These are phyloP conservation scores for Chlamydomonas applanata DNA, from an alignment of 139 green algal species.

Conservation along the genomic window DNA sequence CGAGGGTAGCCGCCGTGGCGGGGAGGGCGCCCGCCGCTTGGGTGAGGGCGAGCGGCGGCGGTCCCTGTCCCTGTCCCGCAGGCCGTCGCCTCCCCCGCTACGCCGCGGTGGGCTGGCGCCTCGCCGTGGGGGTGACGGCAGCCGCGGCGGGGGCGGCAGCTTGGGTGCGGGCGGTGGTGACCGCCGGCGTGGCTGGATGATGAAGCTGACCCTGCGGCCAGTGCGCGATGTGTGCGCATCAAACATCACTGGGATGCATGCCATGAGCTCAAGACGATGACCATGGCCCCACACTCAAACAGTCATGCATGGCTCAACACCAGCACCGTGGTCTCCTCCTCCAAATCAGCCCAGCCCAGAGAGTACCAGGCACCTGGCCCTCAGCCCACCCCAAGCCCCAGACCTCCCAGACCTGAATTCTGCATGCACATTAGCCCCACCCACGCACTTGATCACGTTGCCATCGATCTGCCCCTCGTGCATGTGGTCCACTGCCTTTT, in stretches of 20 bases:
- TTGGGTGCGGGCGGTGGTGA: neutral
- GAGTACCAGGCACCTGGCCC: too few species aligned
- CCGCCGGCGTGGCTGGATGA: neutral
- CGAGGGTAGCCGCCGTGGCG: neutral
- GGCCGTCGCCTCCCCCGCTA: neutral
- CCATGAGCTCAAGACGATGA: too few species aligned
- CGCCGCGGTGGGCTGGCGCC: conserved; percentile 11
- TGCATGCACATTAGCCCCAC: too few species aligned
- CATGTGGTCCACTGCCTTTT: conserved; percentile 81
- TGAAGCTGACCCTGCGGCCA: conserved; percentile 4
- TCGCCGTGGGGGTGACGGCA: conserved; percentile 4
- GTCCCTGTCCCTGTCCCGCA: neutral
- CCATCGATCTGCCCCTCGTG: conserved; percentile 85
- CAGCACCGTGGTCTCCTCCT: neutral
- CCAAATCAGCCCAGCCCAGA: too few species aligned
- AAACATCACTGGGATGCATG: too few species aligned
- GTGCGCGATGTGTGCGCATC: too few species aligned
- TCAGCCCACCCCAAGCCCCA: too few species aligned
- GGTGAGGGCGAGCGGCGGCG: conserved; percentile 7
- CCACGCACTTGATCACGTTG: conserved; percentile 54
- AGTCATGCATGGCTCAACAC: neutral
- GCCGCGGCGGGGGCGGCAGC: conserved; percentile 11
- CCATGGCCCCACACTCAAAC: too few species aligned
- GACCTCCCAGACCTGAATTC: too few species aligned
- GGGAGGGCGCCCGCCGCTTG: conserved; percentile 14